Percentiles rank a stretch among this genome's conserved stretches.
phyloP scores from a whole-genome alignment of 768 basidiomycete genomes.

The Lactifluus subvellereus region DNA sequence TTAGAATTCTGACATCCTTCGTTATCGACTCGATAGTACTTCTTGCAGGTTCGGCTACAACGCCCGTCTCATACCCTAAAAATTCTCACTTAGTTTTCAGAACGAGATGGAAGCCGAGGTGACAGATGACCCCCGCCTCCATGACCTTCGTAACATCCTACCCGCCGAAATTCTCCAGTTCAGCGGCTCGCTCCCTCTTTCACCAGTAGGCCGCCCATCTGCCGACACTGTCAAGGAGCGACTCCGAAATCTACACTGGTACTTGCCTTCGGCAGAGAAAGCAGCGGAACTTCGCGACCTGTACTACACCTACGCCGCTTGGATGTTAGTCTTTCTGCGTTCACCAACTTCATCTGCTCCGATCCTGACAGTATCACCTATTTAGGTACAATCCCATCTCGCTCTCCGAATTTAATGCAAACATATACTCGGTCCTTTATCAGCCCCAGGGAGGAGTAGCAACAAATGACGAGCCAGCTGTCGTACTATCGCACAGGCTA shows the following conservation, averaged over 20 bases:
- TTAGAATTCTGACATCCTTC: slow-evolving; percentile 19
- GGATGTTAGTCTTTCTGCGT: slow-evolving; percentile 50
- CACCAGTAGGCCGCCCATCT: slow-evolving; percentile 36
- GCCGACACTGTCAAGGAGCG: slow-evolving; percentile 39
- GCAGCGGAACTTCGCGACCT: slow-evolving; percentile 51
- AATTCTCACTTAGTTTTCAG: slow-evolving; percentile 39
- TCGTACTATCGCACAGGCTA: slow-evolving; percentile 46
- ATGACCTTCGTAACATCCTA: slow-evolving; percentile 49
- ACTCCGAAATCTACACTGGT: slow-evolving; percentile 57
- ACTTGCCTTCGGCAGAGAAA: slow-evolving; percentile 55
- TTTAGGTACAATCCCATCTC: slow-evolving; percentile 59
- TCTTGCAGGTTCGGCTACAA: slow-evolving; percentile 54
- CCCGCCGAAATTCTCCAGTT: slow-evolving; percentile 57
- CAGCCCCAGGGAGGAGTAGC: slow-evolving; percentile 43
- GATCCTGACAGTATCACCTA: slow-evolving; percentile 16
- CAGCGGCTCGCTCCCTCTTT: slow-evolving; percentile 61
- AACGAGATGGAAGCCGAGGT: slow-evolving; percentile 54
- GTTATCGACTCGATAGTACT: slow-evolving; percentile 44
- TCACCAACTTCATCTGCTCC: slow-evolving; percentile 47
- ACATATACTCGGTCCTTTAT: slow-evolving; percentile 48
- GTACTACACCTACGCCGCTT: slow-evolving; percentile 64
- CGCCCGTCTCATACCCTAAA: slow-evolving; percentile 8
- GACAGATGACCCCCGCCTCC: slow-evolving; percentile 41
- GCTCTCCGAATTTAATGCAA: slow-evolving; percentile 48
- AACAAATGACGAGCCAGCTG: slow-evolving; percentile 32